Evolutionary conservation across 2,329 filamentous ascomycete species (phyloP), one percentile per base, ranked within the genome.

Genomic region (Ascochyta clinopodiicola): DNA sequence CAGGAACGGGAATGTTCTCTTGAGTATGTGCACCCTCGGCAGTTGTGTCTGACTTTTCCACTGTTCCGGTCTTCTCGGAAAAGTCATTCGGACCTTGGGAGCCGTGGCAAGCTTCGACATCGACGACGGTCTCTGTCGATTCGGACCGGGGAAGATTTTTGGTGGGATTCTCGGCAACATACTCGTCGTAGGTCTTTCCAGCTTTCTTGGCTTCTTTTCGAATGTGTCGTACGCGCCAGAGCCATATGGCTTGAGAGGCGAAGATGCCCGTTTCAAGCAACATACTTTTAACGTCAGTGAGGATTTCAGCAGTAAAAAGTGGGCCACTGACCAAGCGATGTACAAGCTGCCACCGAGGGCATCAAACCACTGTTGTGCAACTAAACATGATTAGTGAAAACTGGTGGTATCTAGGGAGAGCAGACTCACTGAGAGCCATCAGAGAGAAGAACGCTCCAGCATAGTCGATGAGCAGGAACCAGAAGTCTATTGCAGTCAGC

Each of bases 391-490:
- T 66, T 37, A 57, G 51, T 21, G 32, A 31, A 3, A 19, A 15
- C 15, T n/a, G 2, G 19, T n/a, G 4, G 24, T 24, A 25, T 36
- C 4, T 12, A 13, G 40, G 17, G 13, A 6, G 3, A 12, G 1
- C 12, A 19, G 19, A 58, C 79, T 25, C 75, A 84, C 83, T 82
- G 9, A 88, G 71, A 1, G 86, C 84, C 78, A 88, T 81, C 21
- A 88, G 78, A 0, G 85, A 88, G 69, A 88, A 88, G 52, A 88
- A 79, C 0, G 85, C 86, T 2, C 86, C 86, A 1, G 79, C 62
- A 52, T 81, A 86, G 63, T 89, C 86, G 62, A 88, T 84, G 0
- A 75, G 73, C 3, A 88, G 70, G 61, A 89, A 89, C 13, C 84
- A 72, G 67, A 81, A 83, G 59, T 81, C 80, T 80, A 7, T 9